A percentile compares a stretch with the other conserved stretches of the same genome.
Evolutionary conservation across 768 basidiomycete genomes (phyloP).

Genomic region (Amanita brunnescens): DNA sequence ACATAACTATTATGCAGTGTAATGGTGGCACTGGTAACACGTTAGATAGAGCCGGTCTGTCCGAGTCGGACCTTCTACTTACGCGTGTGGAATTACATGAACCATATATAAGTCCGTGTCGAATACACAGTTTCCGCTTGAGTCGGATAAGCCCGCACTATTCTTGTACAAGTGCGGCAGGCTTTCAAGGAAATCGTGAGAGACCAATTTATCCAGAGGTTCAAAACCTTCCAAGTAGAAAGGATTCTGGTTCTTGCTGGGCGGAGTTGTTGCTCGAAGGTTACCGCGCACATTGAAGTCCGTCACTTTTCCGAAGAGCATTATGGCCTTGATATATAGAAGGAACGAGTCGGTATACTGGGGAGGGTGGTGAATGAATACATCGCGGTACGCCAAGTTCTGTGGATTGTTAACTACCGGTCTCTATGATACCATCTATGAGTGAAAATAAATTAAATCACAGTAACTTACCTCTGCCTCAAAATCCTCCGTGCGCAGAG

Average conservation of each 20-base stretch:
- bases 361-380: constrained; percentile 64
- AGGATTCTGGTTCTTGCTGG: constrained; percentile 67
- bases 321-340: constrained; percentile 72
- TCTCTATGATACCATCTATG: constrained; percentile 28
- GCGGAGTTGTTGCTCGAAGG: constrained; percentile 54
- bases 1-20: constrained; percentile 82
- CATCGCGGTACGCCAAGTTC: constrained; percentile 49
- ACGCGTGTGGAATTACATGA: constrained; percentile 83
- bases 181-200: constrained; percentile 56
- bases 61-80: constrained; percentile 22
- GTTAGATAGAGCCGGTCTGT: constrained; percentile 9
- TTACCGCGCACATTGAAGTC: constrained; percentile 77
- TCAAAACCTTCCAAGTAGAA: constrained; percentile 59
- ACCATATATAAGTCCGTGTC: constrained; percentile 87
- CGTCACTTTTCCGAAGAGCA: constrained; percentile 80
- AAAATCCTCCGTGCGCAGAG: constrained; percentile 67
- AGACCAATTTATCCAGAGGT: constrained; percentile 62
- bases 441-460: not conserved
- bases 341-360: constrained; percentile 79
- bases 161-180: constrained; percentile 62
- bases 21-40: constrained; percentile 59
- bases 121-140: constrained; percentile 46
- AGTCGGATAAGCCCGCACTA: constrained; percentile 52
- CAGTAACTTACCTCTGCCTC: constrained; percentile 55
- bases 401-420: constrained; percentile 68